Conservation (phyloP, 305 asterid genomes). For the Fraxinus platypoda region DNA sequence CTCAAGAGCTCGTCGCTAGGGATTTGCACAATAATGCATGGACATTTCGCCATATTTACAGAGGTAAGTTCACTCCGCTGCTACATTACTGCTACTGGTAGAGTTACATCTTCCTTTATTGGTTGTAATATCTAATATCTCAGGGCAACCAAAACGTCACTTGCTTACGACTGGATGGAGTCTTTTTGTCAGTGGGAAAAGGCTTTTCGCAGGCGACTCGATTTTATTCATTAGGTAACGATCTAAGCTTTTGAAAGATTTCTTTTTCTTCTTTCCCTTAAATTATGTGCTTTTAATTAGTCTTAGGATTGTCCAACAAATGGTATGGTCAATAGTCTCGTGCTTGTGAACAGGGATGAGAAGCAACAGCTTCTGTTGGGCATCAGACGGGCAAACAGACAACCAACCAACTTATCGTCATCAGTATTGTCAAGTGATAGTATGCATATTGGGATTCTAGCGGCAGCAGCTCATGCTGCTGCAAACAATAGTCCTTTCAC, state of each 20-base stretch:
- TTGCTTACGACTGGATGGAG: conserved; percentile 98
- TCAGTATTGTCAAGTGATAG: conserved; percentile 91
- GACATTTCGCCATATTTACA: conserved; percentile 94
- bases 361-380: conserved; percentile 87
- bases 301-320: not conserved
- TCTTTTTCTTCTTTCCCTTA: not conserved
- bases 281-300: not conserved
- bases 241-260: not conserved
- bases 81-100: not conserved
- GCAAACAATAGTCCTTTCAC: conserved; percentile 92
- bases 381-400: conserved; percentile 78
- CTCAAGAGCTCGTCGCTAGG: conserved; percentile 86
- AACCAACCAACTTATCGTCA: conserved; percentile 72
- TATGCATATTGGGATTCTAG: conserved; percentile 94
- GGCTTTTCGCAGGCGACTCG: conserved; percentile 83
- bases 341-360: conserved; percentile 59
- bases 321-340: not conserved
- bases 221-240: conserved; percentile 79
- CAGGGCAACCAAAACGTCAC: conserved; percentile 97
- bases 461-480: conserved; percentile 97
- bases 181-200: conserved; percentile 82
- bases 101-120: not conserved
- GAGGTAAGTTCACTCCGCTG: conserved; percentile 54
- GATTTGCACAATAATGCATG: conserved; percentile 83
- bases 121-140: not conserved